phyloP scores from a whole-genome alignment of 306 rosid species.

The Ochetophila trinervis region DNA sequence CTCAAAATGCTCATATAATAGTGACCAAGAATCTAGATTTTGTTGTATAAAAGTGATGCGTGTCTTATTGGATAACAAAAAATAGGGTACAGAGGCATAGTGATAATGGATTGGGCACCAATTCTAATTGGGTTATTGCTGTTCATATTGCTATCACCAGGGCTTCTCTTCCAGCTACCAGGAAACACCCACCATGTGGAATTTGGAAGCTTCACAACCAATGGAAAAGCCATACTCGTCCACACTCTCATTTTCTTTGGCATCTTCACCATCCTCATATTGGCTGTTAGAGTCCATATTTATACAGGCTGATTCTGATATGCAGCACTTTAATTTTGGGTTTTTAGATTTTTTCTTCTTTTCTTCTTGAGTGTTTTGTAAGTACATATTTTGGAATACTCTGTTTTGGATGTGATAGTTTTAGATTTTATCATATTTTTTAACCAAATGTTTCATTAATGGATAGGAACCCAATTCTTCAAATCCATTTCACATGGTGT shows the following conservation, averaged over 20 bases:
- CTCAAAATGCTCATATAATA: background rate
- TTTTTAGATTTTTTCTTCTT: background rate
- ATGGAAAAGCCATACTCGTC: constrained; percentile 47
- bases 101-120: constrained; percentile 62
- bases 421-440: no score
- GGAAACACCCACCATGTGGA: constrained; percentile 37
- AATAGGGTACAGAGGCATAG: background rate
- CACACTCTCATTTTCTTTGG: constrained; percentile 48
- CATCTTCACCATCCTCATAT: constrained; percentile 47
- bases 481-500: no score
- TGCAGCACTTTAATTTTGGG: background rate
- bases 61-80: no score
- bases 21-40: background rate
- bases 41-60: background rate
- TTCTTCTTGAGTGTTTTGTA: no score
- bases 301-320: constrained; percentile 23
- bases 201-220: constrained; percentile 47
- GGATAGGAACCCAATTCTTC: no score
- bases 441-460: no score
- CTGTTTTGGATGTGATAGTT: no score
- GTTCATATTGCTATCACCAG: constrained; percentile 58
- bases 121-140: constrained; percentile 37
- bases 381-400: no score
- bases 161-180: constrained; percentile 52
- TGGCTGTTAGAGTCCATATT: constrained; percentile 47